Base-by-base conservation (phyloP, 2,329 filamentous ascomycete genomes). In the Ceratocystis alfenasii region DNA sequence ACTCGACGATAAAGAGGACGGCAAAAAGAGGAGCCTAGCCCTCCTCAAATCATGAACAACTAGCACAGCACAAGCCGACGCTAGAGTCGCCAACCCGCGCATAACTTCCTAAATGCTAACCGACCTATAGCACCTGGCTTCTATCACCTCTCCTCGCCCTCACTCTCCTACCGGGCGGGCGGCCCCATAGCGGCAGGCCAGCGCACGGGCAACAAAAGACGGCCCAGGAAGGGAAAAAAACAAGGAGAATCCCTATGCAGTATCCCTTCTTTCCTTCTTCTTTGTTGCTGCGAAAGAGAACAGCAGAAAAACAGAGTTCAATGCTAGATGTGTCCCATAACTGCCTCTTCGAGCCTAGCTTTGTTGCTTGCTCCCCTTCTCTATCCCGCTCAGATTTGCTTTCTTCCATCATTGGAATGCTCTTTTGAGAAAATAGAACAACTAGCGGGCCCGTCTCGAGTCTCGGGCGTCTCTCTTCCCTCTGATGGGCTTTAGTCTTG, bases 181-280 rank as follows among this genome's bases (percentile, higher is more conserved):
- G 50, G 50, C n/a, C 50, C 50, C 50, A 55, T 55, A 22, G 12
- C 50, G 50, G 50, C 50, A 55, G 8, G 50, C 50, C 50, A 55
- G 22, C 50, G 22, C 50, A 55, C 20, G 50, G 22, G 50, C 50
- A 55, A 55, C 50, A 20, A 55, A 55, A 20, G 45, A 48, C 45
- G 45, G 15, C 17, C 45, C 45, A 48, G 45, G 45, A 48, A 17
- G 45, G 45, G 45, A 48, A 17, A 20, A 6, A 20, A 48, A 20
- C 45, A 48, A 48, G 45, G 45, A 8, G 45, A 48, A 48, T 50
- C n/a, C n/a, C 46, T 50, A 10, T 50, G 25, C 17, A 17, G n/a
- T 50, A n/a, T 22, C 46, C 17, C 46, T 22, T 22, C 5, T 50
- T 22, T 20, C 1, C 10, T 50, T n/a, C 10, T 50, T 20, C 50